Evolutionary conservation across 768 basidiomycete genomes (phyloP).

Genomic region (Suillus cothurnatus): DNA sequence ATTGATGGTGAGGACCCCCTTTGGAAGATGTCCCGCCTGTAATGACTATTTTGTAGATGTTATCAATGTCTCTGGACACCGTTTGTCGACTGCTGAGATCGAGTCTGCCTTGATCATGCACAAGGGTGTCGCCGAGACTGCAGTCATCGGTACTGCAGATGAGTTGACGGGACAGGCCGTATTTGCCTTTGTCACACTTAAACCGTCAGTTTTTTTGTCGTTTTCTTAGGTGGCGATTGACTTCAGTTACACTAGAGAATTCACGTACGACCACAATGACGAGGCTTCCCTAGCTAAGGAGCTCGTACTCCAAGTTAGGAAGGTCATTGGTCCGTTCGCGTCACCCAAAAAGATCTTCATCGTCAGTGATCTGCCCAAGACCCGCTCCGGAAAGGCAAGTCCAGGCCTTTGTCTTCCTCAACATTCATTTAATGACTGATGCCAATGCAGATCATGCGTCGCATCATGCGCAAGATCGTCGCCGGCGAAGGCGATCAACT

Average conservation of each 20-base stretch:
- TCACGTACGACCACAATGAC: slow-evolving; percentile 69
- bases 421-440: not conserved
- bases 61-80: slow-evolving; percentile 97
- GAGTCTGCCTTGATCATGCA: slow-evolving; percentile 96
- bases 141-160: slow-evolving; percentile 86
- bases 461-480: slow-evolving; percentile 96
- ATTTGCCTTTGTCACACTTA: slow-evolving; percentile 91
- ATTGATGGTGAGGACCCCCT: slow-evolving; percentile 71
- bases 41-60: slow-evolving; percentile 57
- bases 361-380: slow-evolving; percentile 89
- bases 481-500: slow-evolving; percentile 94
- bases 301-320: slow-evolving; percentile 91
- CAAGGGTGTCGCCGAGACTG: slow-evolving; percentile 95
- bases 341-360: slow-evolving; percentile 92
- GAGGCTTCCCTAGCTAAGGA: slow-evolving; percentile 81
- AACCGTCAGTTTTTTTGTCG: slow-evolving; percentile 64
- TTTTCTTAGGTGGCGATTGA: not conserved
- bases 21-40: slow-evolving; percentile 9
- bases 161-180: slow-evolving; percentile 94
- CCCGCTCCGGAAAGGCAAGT: slow-evolving; percentile 83
- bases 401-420: not conserved
- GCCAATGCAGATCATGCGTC: slow-evolving; percentile 76
- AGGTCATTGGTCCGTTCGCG: slow-evolving; percentile 97
- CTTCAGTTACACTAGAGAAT: slow-evolving; percentile 56
- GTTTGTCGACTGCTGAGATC: slow-evolving; percentile 96